A percentile compares a stretch with the other conserved stretches of the same genome.
Conservation (phyloP, 139 green algal genomes). For the Micractinium sp. region DNA sequence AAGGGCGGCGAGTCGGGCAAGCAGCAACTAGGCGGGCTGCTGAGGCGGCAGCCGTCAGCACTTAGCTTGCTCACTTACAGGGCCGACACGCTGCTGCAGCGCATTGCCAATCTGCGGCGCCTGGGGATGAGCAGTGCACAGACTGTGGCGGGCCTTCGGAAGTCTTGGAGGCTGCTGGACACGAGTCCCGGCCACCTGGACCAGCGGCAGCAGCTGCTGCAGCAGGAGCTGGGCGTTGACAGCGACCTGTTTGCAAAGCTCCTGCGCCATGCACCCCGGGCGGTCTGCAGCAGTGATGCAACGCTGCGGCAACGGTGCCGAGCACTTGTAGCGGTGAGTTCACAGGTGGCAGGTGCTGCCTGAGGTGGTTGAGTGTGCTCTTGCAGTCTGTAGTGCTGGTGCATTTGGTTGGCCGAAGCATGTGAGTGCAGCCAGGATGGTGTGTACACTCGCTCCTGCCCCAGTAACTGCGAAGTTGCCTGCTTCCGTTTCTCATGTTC, state of each 20-base stretch:
- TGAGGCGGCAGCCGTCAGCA: background rate
- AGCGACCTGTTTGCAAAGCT: background rate
- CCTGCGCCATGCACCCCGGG: background rate
- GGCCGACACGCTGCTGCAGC: background rate
- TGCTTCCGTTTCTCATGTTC: background rate
- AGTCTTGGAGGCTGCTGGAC: background rate
- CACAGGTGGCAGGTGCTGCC: background rate
- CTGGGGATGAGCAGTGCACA: background rate
- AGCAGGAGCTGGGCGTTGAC: background rate
- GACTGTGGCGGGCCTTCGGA: background rate
- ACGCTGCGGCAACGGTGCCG: background rate
- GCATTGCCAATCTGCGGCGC: background rate
- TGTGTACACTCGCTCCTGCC: background rate
- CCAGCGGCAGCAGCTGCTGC: background rate
- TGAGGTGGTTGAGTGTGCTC: background rate
- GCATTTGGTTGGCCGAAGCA: background rate
- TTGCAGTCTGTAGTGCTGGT: background rate
- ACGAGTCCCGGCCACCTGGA: background rate
- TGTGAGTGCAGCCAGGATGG: background rate
- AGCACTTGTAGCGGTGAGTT: background rate
- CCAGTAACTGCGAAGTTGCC: too few species aligned
- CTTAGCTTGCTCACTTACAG: background rate
- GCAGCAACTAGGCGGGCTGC: background rate
- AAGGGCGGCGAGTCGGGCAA: background rate
- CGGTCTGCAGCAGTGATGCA: background rate